Base-by-base conservation (phyloP, 2,329 filamentous ascomycete genomes). In the Xylariaceae sp. region DNA sequence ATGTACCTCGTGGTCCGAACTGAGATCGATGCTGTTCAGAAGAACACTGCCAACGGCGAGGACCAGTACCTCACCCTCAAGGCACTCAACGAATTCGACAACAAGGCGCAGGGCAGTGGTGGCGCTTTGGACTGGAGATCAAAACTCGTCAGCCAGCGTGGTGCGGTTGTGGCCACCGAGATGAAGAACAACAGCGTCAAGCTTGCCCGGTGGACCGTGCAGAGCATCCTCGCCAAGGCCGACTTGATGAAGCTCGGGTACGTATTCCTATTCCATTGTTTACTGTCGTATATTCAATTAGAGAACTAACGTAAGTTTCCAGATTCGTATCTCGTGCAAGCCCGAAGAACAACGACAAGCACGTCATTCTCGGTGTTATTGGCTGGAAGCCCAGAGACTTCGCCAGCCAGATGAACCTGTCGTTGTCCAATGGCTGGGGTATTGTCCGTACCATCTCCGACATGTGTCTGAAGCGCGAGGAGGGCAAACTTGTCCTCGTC, bases 121-220 rank as follows among this genome's bases (percentile, higher is more conserved):
- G 91, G 92, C 62, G 94, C 94, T 53, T 81, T 99, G 50, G 94
- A 99, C 81, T 99, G 94, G 94, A 84, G 94, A 71, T 87, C 86
- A 64, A 99, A 99, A 83, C 83, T 99, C 57, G 88, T 89, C 61
- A 90, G 86, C 66, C 91, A 96, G 78, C 88, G 94, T 68, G 94
- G 94, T 84, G 94, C 94, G 54, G 92, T 99, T 43, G 88, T 99
- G 30, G 94, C 94, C 26, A 99, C 94, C 9, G 94, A 99, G 79
- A 99, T 99, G 94, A 99, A 99, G 89, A 99, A 99, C 84, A 99
- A 99, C 83, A 91, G 86, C 70, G 95, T 90, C 87, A 99, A 99
- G 80, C 86, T 99, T 60, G 94, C 94, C 55, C 82, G 94, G 72
- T 99, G 94, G 94, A 96, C 94, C 34, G 90, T 92, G 43, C 94